Evolutionary conservation across 306 rosid genomes (phyloP).

Genomic region (Hylodesmum podocarpum): DNA sequence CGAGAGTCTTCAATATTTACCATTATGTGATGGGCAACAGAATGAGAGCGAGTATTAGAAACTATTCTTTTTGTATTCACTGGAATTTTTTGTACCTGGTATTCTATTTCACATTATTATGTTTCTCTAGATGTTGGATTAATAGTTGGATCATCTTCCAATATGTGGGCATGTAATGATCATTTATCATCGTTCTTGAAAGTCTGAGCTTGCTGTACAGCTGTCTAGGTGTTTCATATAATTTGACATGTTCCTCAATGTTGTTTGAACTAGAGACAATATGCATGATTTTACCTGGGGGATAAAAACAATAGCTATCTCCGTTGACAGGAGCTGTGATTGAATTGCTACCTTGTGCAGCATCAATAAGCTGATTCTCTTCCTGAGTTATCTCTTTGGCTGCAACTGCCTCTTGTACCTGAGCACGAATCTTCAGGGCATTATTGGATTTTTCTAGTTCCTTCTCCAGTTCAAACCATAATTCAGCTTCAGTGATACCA

Average conservation of each 20-base stretch:
- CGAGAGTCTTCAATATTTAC: too few relatives aligned
- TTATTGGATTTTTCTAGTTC: slow-evolving; percentile 50
- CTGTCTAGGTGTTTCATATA: slow-evolving; percentile 70
- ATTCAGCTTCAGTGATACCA: slow-evolving; percentile 66
- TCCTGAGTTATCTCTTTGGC: slow-evolving; percentile 61
- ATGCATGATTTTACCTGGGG: slow-evolving; percentile 83
- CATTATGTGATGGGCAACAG: too few relatives aligned
- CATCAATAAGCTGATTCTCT: slow-evolving; percentile 60
- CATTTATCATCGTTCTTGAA: slow-evolving; percentile 85
- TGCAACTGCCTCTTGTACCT: slow-evolving; percentile 56
- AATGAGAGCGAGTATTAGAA: too few relatives aligned
- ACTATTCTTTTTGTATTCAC: background rate
- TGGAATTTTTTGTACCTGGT: background rate
- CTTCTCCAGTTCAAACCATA: slow-evolving; percentile 73
- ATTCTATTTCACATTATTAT: background rate
- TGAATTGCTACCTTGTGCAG: slow-evolving; percentile 50
- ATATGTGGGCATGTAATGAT: slow-evolving; percentile 97
- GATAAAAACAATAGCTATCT: slow-evolving; percentile 64
- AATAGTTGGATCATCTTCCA: slow-evolving; percentile 86
- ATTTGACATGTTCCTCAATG: slow-evolving; percentile 45
- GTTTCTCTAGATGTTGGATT: slow-evolving; percentile 66
- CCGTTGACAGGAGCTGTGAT: slow-evolving; percentile 35
- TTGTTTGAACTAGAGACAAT: slow-evolving; percentile 48
- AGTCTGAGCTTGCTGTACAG: slow-evolving; percentile 85
- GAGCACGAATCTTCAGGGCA: slow-evolving; percentile 24